Evolutionary conservation across 768 basidiomycete species (phyloP), one percentile per base, ranked within the genome.

Genomic region (Tricholoma hemisulphureum): DNA sequence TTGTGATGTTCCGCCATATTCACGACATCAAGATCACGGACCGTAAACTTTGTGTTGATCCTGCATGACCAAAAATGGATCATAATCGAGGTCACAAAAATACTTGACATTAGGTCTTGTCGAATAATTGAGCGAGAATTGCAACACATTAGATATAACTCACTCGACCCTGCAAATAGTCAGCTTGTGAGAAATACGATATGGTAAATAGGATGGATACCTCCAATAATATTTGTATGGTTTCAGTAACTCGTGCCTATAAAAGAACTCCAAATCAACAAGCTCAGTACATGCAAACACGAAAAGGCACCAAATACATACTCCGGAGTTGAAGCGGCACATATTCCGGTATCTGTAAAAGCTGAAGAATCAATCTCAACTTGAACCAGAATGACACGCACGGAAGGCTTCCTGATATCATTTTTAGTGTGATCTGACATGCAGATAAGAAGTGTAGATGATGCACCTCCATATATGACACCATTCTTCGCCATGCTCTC

Each of bases 301-400:
- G 9, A 34, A 55, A 10, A 35, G 51, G 39, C 2, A 34, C 26
- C 28, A 34, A 9, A 10, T n/a, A 77, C 85, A 64, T 74, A 95
- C 92, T 31, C 93, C 95, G 53, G 92, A 94, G 74, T 97, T 95
- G 76, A 85, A 98, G 16, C 96, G 85, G 71, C 96, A 98, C 96
- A 98, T 98, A 64, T 97, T 95, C 55, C 96, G 89, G 66, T 98
- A 96, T 31, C 79, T 80, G 58, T 48, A 49, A 21, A 35, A 41
- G 16, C 28, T 62, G 21, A 58, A 31, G 8, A 46, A 16, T 7
- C 10, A 24, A 53, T 45, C 43, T 24, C n/a, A 18, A 49, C 3
- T n/a, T 49, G 9, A 18, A 49, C 28, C 4, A 18, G 6, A 10
- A 28, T 29, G n/a, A 29, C 14, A 80, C 86, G 59, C 71, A 91